Evolutionary conservation across 1,284 basidiomycete species (phyloP).

Genomic region (Fistulinella cinereoalba): DNA sequence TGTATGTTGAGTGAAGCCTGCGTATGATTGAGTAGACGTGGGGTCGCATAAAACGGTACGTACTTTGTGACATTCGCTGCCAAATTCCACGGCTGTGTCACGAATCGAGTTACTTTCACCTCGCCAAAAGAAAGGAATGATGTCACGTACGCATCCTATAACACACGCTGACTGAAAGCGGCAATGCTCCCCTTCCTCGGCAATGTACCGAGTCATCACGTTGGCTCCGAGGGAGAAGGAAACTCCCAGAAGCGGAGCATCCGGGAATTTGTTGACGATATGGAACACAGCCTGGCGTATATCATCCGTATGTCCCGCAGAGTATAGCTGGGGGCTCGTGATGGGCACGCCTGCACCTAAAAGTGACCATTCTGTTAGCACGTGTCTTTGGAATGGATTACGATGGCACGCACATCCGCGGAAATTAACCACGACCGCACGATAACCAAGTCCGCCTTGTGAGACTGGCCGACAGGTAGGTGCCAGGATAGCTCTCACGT

Average conservation of each 20-base stretch:
- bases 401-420: slow-evolving; percentile 71
- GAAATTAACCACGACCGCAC: slow-evolving; percentile 88
- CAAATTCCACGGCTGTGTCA: slow-evolving; percentile 73
- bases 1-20: slow-evolving; percentile 62
- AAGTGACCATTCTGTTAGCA: slow-evolving; percentile 9
- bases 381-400: slow-evolving; percentile 6
- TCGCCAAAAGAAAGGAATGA: slow-evolving; percentile 7
- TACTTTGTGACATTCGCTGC: slow-evolving; percentile 56
- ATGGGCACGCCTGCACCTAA: slow-evolving; percentile 81
- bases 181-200: slow-evolving; percentile 77
- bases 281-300: slow-evolving; percentile 79
- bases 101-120: slow-evolving; percentile 11
- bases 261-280: slow-evolving; percentile 72
- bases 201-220: slow-evolving; percentile 88
- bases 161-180: slow-evolving; percentile 77
- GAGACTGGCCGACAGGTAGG: slow-evolving; percentile 66
- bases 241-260: slow-evolving; percentile 80
- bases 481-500: slow-evolving; percentile 78
- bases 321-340: slow-evolving; percentile 81
- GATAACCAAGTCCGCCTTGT: slow-evolving; percentile 81
- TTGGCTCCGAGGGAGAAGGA: slow-evolving; percentile 96
- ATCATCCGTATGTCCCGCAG: slow-evolving; percentile 84
- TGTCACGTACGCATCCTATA: slow-evolving; percentile 69
- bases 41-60: slow-evolving; percentile 22
- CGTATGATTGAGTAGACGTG: slow-evolving; percentile 8